These are phyloP conservation scores for Colletotrichum noveboracense DNA, from an alignment of 2,329 filamentous ascomycete genomes.

Conservation along the genomic window DNA sequence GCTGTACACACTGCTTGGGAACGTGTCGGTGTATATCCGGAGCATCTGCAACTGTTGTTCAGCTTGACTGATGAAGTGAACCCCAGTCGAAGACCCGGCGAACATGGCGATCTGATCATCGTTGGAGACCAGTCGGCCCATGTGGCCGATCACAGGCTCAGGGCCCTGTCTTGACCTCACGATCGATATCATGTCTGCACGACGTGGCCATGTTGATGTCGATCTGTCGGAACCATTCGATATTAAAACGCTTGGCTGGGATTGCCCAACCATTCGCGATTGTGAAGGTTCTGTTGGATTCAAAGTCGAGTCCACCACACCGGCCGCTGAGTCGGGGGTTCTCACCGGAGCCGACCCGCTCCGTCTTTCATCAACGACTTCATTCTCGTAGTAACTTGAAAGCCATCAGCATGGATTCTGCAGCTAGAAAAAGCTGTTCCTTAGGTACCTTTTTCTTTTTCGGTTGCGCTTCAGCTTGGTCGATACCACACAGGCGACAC, in stretches of 20 bases:
- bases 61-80: slow-evolving; percentile 30
- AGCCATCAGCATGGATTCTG: not conserved
- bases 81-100: slow-evolving; percentile 29
- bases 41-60: slow-evolving; percentile 29
- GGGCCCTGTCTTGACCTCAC: not conserved
- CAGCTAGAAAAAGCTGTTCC: not conserved
- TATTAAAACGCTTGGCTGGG: not conserved
- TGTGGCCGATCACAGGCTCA: slow-evolving; percentile 27
- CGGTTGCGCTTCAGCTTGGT: slow-evolving; percentile 16
- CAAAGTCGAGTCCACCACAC: not conserved
- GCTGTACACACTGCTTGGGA: slow-evolving; percentile 28
- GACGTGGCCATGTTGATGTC: not conserved
- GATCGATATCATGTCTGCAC: not conserved
- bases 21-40: slow-evolving; percentile 25
- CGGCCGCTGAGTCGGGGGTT: not conserved
- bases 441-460: slow-evolving; percentile 13
- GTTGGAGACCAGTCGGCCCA: slow-evolving; percentile 28
- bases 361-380: not conserved
- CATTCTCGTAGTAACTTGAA: slow-evolving; percentile 12
- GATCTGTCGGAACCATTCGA: not conserved
- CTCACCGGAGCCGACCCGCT: not conserved
- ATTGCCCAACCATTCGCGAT: not conserved
- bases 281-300: not conserved
- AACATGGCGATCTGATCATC: slow-evolving; percentile 28
- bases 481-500: slow-evolving; percentile 2